A percentile compares a stretch with the other conserved stretches of the same genome.
phyloP scores from a whole-genome alignment of 352 stramenopile species.

The Peronospora tabacina region DNA sequence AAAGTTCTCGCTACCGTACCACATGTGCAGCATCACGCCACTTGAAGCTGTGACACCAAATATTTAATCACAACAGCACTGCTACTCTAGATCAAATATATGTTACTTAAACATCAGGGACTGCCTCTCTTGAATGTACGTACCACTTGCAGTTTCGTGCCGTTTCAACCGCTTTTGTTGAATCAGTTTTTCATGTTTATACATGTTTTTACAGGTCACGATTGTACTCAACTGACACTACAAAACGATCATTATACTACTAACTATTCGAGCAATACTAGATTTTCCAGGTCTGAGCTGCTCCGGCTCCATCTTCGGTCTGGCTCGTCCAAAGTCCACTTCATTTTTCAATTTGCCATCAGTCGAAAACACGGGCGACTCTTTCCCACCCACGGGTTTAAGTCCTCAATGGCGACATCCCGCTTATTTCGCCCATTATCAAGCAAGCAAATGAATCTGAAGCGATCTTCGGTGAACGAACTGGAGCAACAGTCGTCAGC shows the following conservation, averaged over 20 bases:
- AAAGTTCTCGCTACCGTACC: too few relatives aligned
- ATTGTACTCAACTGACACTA: not conserved
- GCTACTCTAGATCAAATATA: too few relatives aligned
- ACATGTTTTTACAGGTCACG: conserved; percentile 4
- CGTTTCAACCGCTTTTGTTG: conserved; percentile 1
- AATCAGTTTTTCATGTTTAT: not conserved
- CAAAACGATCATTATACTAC: not conserved
- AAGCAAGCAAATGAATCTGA: conserved; percentile 18
- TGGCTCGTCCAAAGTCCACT: conserved; percentile 14
- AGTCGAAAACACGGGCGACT: not conserved
- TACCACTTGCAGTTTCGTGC: conserved; percentile 1
- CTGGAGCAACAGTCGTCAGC: conserved; percentile 1
- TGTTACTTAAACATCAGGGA: too few relatives aligned
- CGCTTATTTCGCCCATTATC: not conserved
- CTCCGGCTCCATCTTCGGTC: not conserved
- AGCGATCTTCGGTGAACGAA: conserved; percentile 8
- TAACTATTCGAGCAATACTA: not conserved
- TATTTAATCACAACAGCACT: too few relatives aligned
- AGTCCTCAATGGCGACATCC: conserved; percentile 4
- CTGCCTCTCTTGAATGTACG: too few relatives aligned
- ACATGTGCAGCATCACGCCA: too few relatives aligned
- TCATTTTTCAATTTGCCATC: conserved; percentile 15
- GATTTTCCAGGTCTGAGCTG: conserved; percentile 4
- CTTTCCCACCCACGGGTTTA: not conserved
- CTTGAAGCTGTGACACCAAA: too few relatives aligned